phyloP scores from a whole-genome alignment of 208 protist species.

The Wallacemonas rigidus region DNA sequence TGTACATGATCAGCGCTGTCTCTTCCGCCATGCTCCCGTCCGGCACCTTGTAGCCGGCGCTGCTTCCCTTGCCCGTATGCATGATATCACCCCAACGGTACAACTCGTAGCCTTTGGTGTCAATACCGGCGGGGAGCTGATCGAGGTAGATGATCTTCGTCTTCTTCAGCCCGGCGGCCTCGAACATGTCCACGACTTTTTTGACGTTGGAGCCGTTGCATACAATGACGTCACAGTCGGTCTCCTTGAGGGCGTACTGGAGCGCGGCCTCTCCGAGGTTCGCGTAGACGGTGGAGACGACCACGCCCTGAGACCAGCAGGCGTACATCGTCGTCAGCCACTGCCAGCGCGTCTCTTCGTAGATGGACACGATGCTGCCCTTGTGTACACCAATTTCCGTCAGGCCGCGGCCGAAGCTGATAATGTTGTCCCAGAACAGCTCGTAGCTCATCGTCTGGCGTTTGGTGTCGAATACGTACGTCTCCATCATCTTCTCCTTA shows the following conservation, averaged over 20 bases:
- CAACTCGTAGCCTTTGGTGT: slow-evolving; percentile 36
- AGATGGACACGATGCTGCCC: slow-evolving; percentile 59
- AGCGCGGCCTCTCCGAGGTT: slow-evolving; percentile 86
- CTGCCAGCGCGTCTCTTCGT: slow-evolving; percentile 87
- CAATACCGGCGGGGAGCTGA: slow-evolving; percentile 37
- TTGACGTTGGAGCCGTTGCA: slow-evolving; percentile 65
- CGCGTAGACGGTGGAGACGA: slow-evolving; percentile 81
- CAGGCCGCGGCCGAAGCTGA: slow-evolving; percentile 56
- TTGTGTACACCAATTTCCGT: slow-evolving; percentile 54
- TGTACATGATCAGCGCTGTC: slow-evolving; percentile 89
- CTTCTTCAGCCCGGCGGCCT: slow-evolving; percentile 39
- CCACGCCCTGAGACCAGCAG: slow-evolving; percentile 62
- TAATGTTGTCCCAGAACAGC: slow-evolving; percentile 48
- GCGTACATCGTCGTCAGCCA: slow-evolving; percentile 73
- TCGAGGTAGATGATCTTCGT: slow-evolving; percentile 72
- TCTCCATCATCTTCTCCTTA: slow-evolving; percentile 51
- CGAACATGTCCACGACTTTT: slow-evolving; percentile 54
- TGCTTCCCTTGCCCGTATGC: slow-evolving; percentile 42
- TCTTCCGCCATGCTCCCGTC: slow-evolving; percentile 43
- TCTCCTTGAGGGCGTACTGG: slow-evolving; percentile 71
- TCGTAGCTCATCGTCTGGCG: slow-evolving; percentile 59
- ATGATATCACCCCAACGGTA: slow-evolving; percentile 64
- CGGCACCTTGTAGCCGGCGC: slow-evolving; percentile 29
- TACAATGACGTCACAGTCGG: slow-evolving; percentile 64
- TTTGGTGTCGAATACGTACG: slow-evolving; percentile 65